Evolutionary conservation across 1,284 basidiomycete species (phyloP), one percentile per base, ranked within the genome.

Genomic region (Apiotrichum gracile): DNA sequence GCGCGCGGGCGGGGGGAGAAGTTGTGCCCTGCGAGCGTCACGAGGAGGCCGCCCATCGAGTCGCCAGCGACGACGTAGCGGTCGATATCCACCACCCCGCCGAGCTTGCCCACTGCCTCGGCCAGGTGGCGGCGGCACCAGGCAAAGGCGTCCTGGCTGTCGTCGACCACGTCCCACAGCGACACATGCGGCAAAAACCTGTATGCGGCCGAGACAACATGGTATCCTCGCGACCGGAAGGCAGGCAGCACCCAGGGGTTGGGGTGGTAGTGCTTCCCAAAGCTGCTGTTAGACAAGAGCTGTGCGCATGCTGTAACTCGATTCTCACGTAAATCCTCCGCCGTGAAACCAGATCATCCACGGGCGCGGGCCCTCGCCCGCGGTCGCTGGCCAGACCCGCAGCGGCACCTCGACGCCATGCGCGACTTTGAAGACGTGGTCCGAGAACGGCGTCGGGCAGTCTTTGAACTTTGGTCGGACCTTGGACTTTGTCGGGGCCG

Each of bases 181-280:
- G 27, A 26, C 7, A 57, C 64, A 31, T 68, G 59, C 4, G 67
- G 67, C 16, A 53, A 47, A 29, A 63, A 58, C 7, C 67, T 54
- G 55, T 68, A 68, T 5, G 55, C 62, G 5, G 60, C 58, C 3
- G 65, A 67, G 16, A 69, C 62, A 39, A 69, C 58, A 35, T 63
- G 62, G 47, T 64, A 69, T 1, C 56, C 60, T 2, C 46, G 31
- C 14, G 46, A 29, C 4, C 25, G 42, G 49, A 69, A 67, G 4
- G 60, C 64, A 7, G 52, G 58, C 19, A 58, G 27, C 6, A 69
- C 50, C 64, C 63, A 66, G 8, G 59, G 40, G 19, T 61, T 62
- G 24, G 54, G 51, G 9, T 41, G 40, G 40, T 42, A 42, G 17
- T 42, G 40, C 17, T 42, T 42, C 5, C 40, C 40, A 17, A 42